Conservation (phyloP, 805 yeast species). For the Ogataea saltuana region DNA sequence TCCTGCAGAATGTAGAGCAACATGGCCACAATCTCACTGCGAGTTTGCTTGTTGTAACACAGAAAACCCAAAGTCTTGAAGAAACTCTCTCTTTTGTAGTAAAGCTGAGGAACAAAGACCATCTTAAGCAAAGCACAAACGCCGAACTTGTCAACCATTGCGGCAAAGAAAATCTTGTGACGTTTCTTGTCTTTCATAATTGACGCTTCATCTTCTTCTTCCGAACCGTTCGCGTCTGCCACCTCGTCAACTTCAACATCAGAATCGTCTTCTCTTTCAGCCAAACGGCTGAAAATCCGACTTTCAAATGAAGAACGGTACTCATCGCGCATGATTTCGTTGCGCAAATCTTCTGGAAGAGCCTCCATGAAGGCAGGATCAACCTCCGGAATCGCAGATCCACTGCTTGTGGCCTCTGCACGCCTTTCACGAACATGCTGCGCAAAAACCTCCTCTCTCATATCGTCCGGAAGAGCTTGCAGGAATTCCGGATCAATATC, state of each 20-base stretch:
- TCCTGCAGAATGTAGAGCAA: slow-evolving; percentile 72
- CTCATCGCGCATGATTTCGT: slow-evolving; percentile 34
- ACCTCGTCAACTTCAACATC: slow-evolving; percentile 25
- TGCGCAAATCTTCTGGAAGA: slow-evolving; percentile 53
- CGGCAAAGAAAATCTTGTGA: slow-evolving; percentile 50
- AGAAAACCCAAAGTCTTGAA: slow-evolving; percentile 66
- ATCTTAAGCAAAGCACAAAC: slow-evolving; percentile 70
- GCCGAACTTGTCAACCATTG: slow-evolving; percentile 74
- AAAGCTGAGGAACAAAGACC: slow-evolving; percentile 70
- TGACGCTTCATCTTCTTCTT: slow-evolving; percentile 14
- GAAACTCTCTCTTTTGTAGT: slow-evolving; percentile 59
- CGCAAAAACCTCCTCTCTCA: slow-evolving; percentile 88
- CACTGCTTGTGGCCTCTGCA: slow-evolving; percentile 47
- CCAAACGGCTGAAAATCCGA: slow-evolving; percentile 20
- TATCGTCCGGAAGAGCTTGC: slow-evolving; percentile 87
- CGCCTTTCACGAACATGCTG: slow-evolving; percentile 80
- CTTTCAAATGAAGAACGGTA: slow-evolving; percentile 18
- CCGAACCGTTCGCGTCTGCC: slow-evolving; percentile 22
- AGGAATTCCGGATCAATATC: slow-evolving; percentile 91
- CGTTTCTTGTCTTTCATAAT: slow-evolving; percentile 29
- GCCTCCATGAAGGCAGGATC: slow-evolving; percentile 82
- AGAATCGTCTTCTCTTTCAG: slow-evolving; percentile 12
- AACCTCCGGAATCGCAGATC: slow-evolving; percentile 58
- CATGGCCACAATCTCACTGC: slow-evolving; percentile 71
- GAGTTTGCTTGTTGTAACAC: slow-evolving; percentile 74